phyloP scores from a whole-genome alignment of 2,329 filamentous ascomycete genomes.

The Pseudogymnoascus sp. region DNA sequence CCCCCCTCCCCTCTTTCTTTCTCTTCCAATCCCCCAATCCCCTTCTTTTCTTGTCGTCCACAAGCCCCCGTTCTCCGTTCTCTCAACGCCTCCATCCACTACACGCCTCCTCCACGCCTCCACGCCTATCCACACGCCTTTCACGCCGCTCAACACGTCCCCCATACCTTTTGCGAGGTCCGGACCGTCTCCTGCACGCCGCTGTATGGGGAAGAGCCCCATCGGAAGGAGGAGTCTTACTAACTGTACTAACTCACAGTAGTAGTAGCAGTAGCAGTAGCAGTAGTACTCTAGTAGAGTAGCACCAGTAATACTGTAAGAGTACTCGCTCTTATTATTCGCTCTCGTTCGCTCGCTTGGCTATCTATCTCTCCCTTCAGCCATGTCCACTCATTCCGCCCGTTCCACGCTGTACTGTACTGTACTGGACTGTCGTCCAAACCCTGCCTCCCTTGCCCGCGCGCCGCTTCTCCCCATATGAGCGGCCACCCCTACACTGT shows the following conservation, averaged over 20 bases:
- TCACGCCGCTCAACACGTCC: background rate
- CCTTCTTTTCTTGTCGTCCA: background rate
- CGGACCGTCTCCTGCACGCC: background rate
- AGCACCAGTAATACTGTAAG: background rate
- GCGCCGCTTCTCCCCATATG: background rate
- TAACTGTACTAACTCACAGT: background rate
- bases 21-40: no score
- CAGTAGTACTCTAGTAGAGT: background rate
- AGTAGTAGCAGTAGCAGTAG: background rate
- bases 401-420: background rate
- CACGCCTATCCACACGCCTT: background rate
- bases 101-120: background rate
- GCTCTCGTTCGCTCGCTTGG: background rate
- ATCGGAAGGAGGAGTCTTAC: background rate
- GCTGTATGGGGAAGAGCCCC: background rate
- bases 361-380: background rate
- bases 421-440: no score
- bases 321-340: background rate
- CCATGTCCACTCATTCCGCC: background rate
- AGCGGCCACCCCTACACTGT: background rate
- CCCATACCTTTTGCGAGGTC: constrained; percentile 1
- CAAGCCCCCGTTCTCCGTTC: background rate
- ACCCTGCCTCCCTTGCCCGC: background rate
- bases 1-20: no score
- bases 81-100: no score